Conservation (phyloP, 352 stramenopile species). For the Hyphochytrium catenoides region DNA sequence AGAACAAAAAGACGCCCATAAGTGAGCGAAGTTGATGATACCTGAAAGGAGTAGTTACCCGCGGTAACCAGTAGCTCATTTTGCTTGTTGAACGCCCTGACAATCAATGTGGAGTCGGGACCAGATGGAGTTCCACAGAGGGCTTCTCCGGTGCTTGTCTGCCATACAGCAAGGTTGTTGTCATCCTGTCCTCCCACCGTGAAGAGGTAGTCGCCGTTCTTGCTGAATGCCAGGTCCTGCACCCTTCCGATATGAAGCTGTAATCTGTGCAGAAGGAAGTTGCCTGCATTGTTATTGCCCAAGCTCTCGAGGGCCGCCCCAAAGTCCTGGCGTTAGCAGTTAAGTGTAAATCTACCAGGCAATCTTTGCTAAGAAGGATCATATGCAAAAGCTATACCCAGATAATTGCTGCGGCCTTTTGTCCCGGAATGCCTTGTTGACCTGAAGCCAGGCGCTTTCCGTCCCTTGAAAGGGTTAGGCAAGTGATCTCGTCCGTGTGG, state of each 20-base stretch:
- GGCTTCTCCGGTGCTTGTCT: conserved; percentile 54
- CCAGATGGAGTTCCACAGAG: conserved; percentile 72
- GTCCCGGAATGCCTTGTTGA: conserved; percentile 73
- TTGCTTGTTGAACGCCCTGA: conserved; percentile 63
- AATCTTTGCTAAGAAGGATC: no score
- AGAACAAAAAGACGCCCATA: no score
- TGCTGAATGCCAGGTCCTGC: conserved; percentile 71
- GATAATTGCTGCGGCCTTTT: conserved; percentile 76
- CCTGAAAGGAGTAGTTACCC: conserved; percentile 75
- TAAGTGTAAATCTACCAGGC: no score
- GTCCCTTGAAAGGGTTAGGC: conserved; percentile 69
- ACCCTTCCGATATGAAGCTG: conserved; percentile 83
- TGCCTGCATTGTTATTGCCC: conserved; percentile 27
- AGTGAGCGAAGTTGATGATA: no score
- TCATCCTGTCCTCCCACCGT: conserved; percentile 85
- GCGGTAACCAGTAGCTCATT: conserved; percentile 82
- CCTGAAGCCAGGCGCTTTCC: conserved; percentile 59
- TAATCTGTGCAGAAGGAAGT: conserved; percentile 65
- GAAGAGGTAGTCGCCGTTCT: conserved; percentile 58
- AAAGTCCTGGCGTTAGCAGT: no score
- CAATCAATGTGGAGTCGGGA: conserved; percentile 64
- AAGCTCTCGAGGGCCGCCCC: conserved; percentile 40
- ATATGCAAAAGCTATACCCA: no score
- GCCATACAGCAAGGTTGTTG: conserved; percentile 89
- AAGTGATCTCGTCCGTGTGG: conserved; percentile 75